A percentile compares a stretch with the other conserved stretches of the same genome.
Evolutionary conservation across 768 basidiomycete species (phyloP).

Genomic region (Hygrocybe punicea): DNA sequence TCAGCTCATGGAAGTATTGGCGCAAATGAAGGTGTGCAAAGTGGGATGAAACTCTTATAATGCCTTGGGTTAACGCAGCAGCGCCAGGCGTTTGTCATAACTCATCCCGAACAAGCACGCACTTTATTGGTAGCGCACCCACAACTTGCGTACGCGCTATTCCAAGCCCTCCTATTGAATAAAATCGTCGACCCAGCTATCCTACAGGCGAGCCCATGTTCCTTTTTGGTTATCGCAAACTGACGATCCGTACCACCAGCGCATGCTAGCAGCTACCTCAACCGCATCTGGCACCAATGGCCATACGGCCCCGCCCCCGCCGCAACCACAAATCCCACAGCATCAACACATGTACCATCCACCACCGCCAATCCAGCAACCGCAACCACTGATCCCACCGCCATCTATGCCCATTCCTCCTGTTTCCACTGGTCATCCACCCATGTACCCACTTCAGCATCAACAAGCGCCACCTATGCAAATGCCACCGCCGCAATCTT

Average conservation of each 20-base stretch:
- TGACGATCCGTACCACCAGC: slow-evolving; percentile 20
- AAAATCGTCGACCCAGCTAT: slow-evolving; percentile 89
- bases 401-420: slow-evolving; percentile 24
- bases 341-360: slow-evolving; percentile 47
- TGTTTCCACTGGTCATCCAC: slow-evolving; percentile 31
- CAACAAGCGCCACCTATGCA: slow-evolving; percentile 26
- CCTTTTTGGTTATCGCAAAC: neutral
- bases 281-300: slow-evolving; percentile 7
- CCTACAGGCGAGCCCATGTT: slow-evolving; percentile 42
- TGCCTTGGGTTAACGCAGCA: neutral
- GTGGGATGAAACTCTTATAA: neutral
- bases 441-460: slow-evolving; percentile 29
- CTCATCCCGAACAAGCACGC: slow-evolving; percentile 86
- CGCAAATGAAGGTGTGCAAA: slow-evolving; percentile 89
- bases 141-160: slow-evolving; percentile 92
- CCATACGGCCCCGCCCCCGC: slow-evolving; percentile 8
- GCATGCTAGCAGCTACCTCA: slow-evolving; percentile 48
- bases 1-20: slow-evolving; percentile 88
- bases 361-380: slow-evolving; percentile 37
- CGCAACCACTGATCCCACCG: slow-evolving; percentile 21
- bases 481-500: slow-evolving; percentile 32
- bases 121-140: slow-evolving; percentile 77
- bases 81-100: slow-evolving; percentile 84
- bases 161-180: slow-evolving; percentile 90
- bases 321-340: slow-evolving; percentile 13